These are phyloP conservation scores for Trichoderma sp. DNA, from an alignment of 2,329 filamentous ascomycete genomes.

Conservation along the genomic window DNA sequence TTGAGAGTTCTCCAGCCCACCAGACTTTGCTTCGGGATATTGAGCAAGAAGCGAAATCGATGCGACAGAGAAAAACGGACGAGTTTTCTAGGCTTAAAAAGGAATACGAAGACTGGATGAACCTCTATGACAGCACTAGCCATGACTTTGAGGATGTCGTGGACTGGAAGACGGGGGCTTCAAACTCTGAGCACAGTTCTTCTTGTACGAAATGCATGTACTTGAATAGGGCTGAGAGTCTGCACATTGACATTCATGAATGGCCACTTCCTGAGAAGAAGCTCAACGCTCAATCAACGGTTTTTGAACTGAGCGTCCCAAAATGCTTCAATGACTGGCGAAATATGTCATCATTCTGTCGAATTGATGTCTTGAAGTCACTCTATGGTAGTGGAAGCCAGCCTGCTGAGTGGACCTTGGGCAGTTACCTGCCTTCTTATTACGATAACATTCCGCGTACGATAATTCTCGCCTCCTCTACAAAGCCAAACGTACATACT, in stretches of 20 bases:
- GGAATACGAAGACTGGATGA: no score
- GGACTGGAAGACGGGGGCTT: background rate
- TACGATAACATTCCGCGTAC: background rate
- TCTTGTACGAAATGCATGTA: no score
- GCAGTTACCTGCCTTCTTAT: background rate
- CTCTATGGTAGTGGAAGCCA: no score
- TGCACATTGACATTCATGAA: slow-evolving; percentile 55
- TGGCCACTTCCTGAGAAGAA: slow-evolving; percentile 52
- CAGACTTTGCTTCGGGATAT: background rate
- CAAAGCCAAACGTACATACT: background rate
- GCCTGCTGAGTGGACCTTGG: background rate
- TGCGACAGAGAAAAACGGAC: background rate
- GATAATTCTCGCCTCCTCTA: background rate
- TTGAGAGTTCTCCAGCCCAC: slow-evolving; percentile 41
- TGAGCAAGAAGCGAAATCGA: background rate
- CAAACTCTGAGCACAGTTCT: background rate
- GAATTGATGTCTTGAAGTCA: background rate
- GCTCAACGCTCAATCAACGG: slow-evolving; percentile 42
- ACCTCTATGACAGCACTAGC: no score
- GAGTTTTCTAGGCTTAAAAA: background rate
- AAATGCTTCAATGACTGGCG: background rate
- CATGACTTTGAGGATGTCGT: background rate
- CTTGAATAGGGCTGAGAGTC: slow-evolving; percentile 33
- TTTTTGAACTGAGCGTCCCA: slow-evolving; percentile 56
- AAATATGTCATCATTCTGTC: background rate